Conservation (phyloP, 2,329 filamentous ascomycete species). For the Colletotrichum acutatum region DNA sequence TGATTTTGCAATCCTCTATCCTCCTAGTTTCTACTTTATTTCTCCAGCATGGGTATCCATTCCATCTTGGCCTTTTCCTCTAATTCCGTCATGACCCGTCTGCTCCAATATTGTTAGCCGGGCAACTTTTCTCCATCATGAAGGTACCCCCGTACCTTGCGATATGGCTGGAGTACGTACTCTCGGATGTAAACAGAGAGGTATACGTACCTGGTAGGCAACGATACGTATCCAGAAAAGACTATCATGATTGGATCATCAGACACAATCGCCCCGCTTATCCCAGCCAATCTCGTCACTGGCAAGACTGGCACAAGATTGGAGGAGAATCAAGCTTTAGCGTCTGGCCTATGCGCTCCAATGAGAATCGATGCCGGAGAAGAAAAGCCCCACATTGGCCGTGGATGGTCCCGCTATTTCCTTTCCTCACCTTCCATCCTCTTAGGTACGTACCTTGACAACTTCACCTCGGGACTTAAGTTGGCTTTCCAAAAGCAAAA, state of each 20-base stretch:
- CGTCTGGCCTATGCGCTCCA: conserved; percentile 22
- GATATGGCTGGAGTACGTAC: neutral
- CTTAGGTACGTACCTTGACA: too few relatives aligned
- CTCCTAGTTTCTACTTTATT: neutral
- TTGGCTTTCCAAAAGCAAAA: neutral
- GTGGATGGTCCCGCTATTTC: neutral
- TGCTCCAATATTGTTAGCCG: neutral
- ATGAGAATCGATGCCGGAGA: neutral
- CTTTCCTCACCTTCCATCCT: neutral
- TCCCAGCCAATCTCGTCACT: conserved; percentile 20
- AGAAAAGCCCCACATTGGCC: neutral
- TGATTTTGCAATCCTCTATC: neutral
- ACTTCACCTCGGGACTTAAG: conserved; percentile 14
- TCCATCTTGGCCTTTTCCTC: neutral
- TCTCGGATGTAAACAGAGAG: neutral
- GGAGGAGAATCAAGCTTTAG: conserved; percentile 22
- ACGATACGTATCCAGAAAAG: neutral
- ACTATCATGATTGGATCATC: neutral
- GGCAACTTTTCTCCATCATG: neutral
- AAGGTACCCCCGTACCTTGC: neutral
- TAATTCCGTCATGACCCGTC: neutral
- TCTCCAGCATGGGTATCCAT: neutral
- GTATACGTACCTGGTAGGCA: too few relatives aligned
- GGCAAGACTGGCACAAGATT: neutral
- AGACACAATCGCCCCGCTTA: neutral